Base-by-base conservation (phyloP, 1,284 basidiomycete species). In the Amylostereum chailletii region DNA sequence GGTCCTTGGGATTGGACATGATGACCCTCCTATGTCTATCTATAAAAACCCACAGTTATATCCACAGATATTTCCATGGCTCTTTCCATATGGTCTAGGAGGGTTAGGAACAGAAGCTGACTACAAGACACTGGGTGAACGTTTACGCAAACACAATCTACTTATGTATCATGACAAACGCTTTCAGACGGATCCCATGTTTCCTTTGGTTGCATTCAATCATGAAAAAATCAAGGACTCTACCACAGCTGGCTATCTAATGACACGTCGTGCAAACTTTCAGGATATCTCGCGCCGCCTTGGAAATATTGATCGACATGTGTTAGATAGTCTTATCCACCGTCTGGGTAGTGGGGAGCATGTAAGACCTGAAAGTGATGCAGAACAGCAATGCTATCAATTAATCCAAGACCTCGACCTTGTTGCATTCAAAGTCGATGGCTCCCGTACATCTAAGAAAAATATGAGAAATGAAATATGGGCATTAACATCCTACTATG, bases 161-260 rank as follows among this genome's bases (percentile, higher is more conserved):
- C 50, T 71, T 1, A 59, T 68, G 59, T 71, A 70, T 49, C 57
- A 66, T 54, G 66, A 72, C 50, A 65, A 66, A 40, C 37, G 64
- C 0, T 72, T 72, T 55, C 69, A 71, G 45, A 44, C 37, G 0
- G 69, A 71, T 50, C 31, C 51, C 4, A 10, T 57, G 10, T 72
- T 71, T 56, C 57, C 65, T 0, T 29, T 72, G 30, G 55, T 71
- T 19, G 66, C 65, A 0, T 70, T 72, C 36, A 70, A 66, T 55
- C 65, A 72, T 50, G 53, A 66, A 33, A 70, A 72, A 52, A 63
- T 72, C 0, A 67, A 62, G 42, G 37, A 52, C 0, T 51, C 51
- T 27, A 55, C 56, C 1, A 55, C 48, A 5, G 60, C 57, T 3
- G 62, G 66, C 3, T 69, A 60, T 53, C 34, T 71, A 0, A 29